Percentiles rank a stretch among this genome's conserved stretches.
Evolutionary conservation across 164 flowering plant species (phyloP).

Genomic region (Cinnamomum micranthum): DNA sequence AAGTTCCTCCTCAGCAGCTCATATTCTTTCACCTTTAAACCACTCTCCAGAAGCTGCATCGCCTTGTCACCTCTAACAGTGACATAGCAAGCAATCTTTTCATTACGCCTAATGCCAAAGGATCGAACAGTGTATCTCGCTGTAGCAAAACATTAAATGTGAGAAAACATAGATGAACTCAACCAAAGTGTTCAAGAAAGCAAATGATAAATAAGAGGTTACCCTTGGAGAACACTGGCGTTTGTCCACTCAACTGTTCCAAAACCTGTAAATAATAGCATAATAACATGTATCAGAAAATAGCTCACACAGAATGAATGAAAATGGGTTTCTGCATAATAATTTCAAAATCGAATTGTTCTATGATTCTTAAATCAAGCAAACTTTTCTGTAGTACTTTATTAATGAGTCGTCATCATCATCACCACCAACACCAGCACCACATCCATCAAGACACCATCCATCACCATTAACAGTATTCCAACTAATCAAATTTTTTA

Average conservation of each 20-base stretch:
- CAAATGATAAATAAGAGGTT: background rate
- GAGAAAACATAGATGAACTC: background rate
- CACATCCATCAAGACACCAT: too few relatives aligned
- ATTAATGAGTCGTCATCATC: too few relatives aligned
- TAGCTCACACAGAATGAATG: too few relatives aligned
- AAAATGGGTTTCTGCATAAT: too few relatives aligned
- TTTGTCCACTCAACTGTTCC: conserved; percentile 1
- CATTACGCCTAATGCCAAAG: conserved; percentile 15
- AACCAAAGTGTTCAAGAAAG: background rate
- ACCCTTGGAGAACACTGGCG: conserved; percentile 6
- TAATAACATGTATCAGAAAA: background rate
- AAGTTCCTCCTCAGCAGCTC: conserved; percentile 61
- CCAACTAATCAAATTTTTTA: too few relatives aligned
- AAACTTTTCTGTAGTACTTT: too few relatives aligned
- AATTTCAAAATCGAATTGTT: too few relatives aligned
- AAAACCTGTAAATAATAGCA: background rate
- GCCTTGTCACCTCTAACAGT: conserved; percentile 16
- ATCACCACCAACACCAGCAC: too few relatives aligned
- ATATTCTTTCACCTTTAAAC: conserved; percentile 68
- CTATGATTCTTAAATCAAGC: too few relatives aligned
- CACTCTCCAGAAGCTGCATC: conserved; percentile 65
- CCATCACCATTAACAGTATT: too few relatives aligned
- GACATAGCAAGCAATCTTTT: conserved; percentile 15
- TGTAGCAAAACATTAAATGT: background rate
- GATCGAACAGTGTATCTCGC: conserved; percentile 15